Percentiles rank a stretch among this genome's conserved stretches.
These are phyloP conservation scores for Pseudomassariella vexata DNA, from an alignment of 2,329 filamentous ascomycete genomes.

Conservation along the genomic window DNA sequence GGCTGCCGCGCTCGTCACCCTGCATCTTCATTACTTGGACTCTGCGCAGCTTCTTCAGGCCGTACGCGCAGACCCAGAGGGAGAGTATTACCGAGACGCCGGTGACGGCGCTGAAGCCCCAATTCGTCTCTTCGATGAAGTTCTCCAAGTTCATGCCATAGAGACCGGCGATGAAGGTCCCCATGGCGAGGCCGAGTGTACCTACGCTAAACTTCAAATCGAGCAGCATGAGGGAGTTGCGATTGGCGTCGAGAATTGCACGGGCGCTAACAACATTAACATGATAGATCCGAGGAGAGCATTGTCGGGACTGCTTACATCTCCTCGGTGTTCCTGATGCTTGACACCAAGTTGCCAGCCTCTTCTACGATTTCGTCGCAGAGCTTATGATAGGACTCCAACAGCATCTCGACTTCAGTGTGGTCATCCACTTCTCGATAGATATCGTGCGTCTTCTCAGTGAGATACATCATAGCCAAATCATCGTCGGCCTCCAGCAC, in stretches of 20 bases:
- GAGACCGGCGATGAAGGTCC: conserved; percentile 94
- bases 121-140: conserved; percentile 89
- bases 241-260: conserved; percentile 95
- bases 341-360: conserved; percentile 84
- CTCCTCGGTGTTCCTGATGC: conserved; percentile 96
- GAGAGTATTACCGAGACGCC: conserved; percentile 66
- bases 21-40: conserved; percentile 80
- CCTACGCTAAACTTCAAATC: conserved; percentile 96
- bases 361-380: conserved; percentile 97
- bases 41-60: conserved; percentile 74
- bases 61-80: conserved; percentile 74
- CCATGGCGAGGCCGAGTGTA: conserved; percentile 88
- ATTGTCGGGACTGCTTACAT: conserved; percentile 58
- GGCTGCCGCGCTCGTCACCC: conserved; percentile 13
- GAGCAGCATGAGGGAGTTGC: conserved; percentile 94
- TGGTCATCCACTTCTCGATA: conserved; percentile 77
- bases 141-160: conserved; percentile 99
- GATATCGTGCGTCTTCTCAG: conserved; percentile 74
- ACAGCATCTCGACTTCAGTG: conserved; percentile 91
- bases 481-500: conserved; percentile 94
- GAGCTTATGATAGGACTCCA: conserved; percentile 97
- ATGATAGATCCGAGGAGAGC: conserved; percentile 8
- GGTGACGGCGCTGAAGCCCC: conserved; percentile 77
- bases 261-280: conserved; percentile 61
- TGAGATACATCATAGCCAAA: conserved; percentile 88